phyloP scores from a whole-genome alignment of 768 basidiomycete species.

The Nidularia pulvinata region DNA sequence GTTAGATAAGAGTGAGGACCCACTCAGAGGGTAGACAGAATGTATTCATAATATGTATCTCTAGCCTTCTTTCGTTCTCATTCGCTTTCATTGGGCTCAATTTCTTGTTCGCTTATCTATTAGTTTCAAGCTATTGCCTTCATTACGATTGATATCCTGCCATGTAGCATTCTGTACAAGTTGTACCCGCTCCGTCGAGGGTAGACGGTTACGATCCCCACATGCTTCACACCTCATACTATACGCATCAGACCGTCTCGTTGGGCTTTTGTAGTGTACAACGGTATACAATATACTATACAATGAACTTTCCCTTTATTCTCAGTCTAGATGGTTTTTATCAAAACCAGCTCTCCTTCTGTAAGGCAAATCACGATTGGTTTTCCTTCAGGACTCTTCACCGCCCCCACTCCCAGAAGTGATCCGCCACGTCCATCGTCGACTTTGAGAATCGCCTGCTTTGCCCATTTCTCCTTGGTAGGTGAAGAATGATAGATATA shows the following conservation, averaged over 20 bases:
- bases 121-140: constrained; percentile 17
- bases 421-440: constrained; percentile 71
- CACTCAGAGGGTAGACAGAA: constrained; percentile 28
- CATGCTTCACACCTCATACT: not conserved
- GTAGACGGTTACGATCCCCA: not conserved
- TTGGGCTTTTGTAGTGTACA: not conserved
- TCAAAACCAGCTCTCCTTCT: constrained; percentile 71
- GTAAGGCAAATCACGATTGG: constrained; percentile 68
- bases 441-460: constrained; percentile 81
- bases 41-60: constrained; percentile 10
- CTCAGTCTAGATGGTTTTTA: constrained; percentile 28
- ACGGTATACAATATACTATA: not conserved
- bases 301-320: not conserved
- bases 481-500: constrained; percentile 77
- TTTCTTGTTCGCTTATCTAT: constrained; percentile 17
- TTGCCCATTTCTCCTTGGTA: constrained; percentile 58
- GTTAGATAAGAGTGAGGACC: constrained; percentile 64
- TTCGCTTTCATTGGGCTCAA: constrained; percentile 11
- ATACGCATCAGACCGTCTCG: not conserved
- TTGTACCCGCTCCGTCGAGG: not conserved
- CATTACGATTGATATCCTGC: constrained; percentile 4
- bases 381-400: constrained; percentile 28
- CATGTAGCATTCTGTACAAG: constrained; percentile 1
- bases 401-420: constrained; percentile 71
- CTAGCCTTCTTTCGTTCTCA: constrained; percentile 9